A percentile compares a stretch with the other conserved stretches of the same genome.
phyloP scores from a whole-genome alignment of 1,284 basidiomycete genomes.

The Xerocomus nothofagi region DNA sequence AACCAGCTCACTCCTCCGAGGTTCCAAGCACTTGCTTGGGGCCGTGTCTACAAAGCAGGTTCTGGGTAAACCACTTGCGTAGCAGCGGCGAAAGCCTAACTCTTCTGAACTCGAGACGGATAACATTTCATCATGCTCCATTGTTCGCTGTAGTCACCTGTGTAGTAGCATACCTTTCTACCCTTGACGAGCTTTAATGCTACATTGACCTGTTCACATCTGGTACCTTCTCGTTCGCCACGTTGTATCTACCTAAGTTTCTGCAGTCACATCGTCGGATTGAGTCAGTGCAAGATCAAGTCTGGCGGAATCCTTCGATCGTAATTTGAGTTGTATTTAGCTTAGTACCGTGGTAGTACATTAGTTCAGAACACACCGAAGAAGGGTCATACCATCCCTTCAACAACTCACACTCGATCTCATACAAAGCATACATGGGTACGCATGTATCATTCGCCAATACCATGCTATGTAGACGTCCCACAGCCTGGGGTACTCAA shows the following conservation, averaged over 20 bases:
- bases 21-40: conserved; percentile 45
- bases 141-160: neutral
- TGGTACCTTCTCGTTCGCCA: neutral
- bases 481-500: conserved; percentile 13
- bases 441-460: conserved; percentile 26
- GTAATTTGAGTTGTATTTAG: no score
- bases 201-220: neutral
- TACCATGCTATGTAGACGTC: conserved; percentile 15
- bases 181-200: neutral
- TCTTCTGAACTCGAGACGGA: neutral
- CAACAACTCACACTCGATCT: neutral
- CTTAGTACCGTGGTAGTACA: no score
- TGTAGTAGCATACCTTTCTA: neutral
- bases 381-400: conserved; percentile 4
- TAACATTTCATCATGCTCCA: neutral
- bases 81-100: neutral
- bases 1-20: conserved; percentile 22
- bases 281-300: no score
- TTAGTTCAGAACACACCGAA: no score
- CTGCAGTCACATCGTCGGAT: neutral
- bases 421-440: conserved; percentile 21
- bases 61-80: conserved; percentile 28
- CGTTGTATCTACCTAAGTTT: neutral
- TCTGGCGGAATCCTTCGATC: no score
- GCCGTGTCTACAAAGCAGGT: conserved; percentile 42